Conservation (phyloP, 345 rosid species). For the Mangifera indica region DNA sequence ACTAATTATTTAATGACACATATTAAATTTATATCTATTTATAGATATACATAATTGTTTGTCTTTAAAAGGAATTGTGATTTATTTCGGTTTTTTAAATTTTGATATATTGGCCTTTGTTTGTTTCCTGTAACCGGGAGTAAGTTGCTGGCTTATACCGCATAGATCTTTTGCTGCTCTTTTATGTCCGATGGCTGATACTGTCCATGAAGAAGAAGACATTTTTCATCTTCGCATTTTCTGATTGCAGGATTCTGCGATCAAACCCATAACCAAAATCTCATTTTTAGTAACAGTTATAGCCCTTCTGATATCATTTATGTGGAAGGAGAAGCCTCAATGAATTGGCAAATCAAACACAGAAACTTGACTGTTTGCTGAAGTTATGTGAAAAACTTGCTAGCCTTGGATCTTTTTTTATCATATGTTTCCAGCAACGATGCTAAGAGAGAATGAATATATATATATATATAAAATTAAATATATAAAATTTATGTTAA, state of each 20-base stretch:
- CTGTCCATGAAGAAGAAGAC: not conserved
- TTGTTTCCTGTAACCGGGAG: too few species aligned
- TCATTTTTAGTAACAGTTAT: constrained; percentile 51
- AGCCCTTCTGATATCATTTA: constrained; percentile 52
- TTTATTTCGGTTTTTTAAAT: too few species aligned
- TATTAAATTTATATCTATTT: too few species aligned
- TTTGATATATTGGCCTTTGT: too few species aligned
- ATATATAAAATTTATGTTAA: too few species aligned
- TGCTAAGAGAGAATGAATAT: not conserved
- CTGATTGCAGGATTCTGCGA: constrained; percentile 70
- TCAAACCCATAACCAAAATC: constrained; percentile 80
- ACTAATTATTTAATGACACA: too few species aligned
- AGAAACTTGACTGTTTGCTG: not conserved
- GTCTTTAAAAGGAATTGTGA: too few species aligned
- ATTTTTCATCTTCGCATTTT: not conserved
- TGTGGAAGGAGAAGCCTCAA: constrained; percentile 61
- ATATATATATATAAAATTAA: too few species aligned
- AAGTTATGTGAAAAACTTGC: not conserved
- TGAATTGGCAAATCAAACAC: constrained; percentile 53
- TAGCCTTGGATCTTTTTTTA: not conserved
- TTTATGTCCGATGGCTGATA: not conserved
- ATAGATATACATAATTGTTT: too few species aligned
- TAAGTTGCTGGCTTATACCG: not conserved
- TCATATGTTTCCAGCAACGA: not conserved
- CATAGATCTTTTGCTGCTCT: not conserved